A percentile compares a stretch with the other conserved stretches of the same genome.
Conservation (phyloP, 805 yeast species). For the Nakazawaea ernobii region DNA sequence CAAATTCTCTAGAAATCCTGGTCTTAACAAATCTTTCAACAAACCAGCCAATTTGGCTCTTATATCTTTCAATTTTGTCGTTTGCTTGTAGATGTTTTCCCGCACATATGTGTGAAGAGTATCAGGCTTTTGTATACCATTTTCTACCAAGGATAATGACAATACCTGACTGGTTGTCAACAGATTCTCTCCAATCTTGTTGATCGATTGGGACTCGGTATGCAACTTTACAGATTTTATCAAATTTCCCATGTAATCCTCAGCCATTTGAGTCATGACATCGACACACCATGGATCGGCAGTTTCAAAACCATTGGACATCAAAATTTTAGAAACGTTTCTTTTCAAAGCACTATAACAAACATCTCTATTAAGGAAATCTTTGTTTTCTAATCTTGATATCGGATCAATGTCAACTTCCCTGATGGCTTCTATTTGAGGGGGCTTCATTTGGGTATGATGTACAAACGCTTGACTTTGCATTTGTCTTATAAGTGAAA, state of each 20-base stretch:
- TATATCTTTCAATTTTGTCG: constrained; percentile 63
- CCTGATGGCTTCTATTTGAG: constrained; percentile 53
- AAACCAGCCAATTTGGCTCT: constrained; percentile 61
- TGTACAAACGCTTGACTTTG: constrained; percentile 77
- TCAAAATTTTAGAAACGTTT: constrained; percentile 69
- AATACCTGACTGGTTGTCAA: constrained; percentile 39
- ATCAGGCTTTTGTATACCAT: constrained; percentile 80
- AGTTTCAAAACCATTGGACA: constrained; percentile 90
- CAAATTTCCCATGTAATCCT: constrained; percentile 68
- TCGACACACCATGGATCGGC: constrained; percentile 75
- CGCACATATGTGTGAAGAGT: constrained; percentile 67
- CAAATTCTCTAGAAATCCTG: constrained; percentile 60
- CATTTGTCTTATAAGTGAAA: constrained; percentile 82
- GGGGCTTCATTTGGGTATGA: constrained; percentile 66
- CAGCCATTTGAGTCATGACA: constrained; percentile 77
- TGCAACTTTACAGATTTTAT: constrained; percentile 67
- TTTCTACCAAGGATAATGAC: constrained; percentile 64
- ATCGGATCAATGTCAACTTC: constrained; percentile 76
- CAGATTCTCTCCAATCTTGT: constrained; percentile 23
- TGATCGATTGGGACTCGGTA: constrained; percentile 54
- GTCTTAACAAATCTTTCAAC: constrained; percentile 76
- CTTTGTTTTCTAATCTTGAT: constrained; percentile 69
- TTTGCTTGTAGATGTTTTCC: constrained; percentile 66
- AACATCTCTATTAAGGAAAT: constrained; percentile 49
- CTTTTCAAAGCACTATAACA: constrained; percentile 63